Percentiles rank a stretch among this genome's conserved stretches.
Evolutionary conservation across 352 stramenopile genomes (phyloP).

Genomic region (Globisporangium lucens): DNA sequence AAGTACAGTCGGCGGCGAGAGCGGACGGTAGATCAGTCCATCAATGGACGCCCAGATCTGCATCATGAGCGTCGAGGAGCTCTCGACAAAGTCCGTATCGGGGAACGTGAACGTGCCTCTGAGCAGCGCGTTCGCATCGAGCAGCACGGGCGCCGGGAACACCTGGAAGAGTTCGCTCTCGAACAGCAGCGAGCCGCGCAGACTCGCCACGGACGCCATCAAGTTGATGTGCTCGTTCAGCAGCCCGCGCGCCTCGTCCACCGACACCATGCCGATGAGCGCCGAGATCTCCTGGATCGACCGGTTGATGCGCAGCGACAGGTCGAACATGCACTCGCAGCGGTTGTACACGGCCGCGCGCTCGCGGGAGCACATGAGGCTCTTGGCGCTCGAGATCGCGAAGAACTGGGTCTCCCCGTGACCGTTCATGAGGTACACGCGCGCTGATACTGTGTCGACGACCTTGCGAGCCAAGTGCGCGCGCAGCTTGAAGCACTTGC

Average conservation of each 20-base stretch:
- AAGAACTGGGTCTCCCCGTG: slow-evolving; percentile 72
- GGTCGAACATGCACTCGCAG: slow-evolving; percentile 85
- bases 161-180: slow-evolving; percentile 84
- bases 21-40: slow-evolving; percentile 70
- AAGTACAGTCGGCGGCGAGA: slow-evolving; percentile 66
- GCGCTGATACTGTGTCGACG: slow-evolving; percentile 51
- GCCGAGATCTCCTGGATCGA: slow-evolving; percentile 87
- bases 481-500: slow-evolving; percentile 64
- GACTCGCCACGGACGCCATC: slow-evolving; percentile 74
- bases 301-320: slow-evolving; percentile 83
- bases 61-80: slow-evolving; percentile 79
- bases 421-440: slow-evolving; percentile 85
- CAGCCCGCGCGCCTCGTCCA: slow-evolving; percentile 68
- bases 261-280: slow-evolving; percentile 75
- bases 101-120: slow-evolving; percentile 57
- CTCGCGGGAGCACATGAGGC: slow-evolving; percentile 78
- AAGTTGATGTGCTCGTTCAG: slow-evolving; percentile 86
- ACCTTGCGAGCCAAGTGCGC: slow-evolving; percentile 59
- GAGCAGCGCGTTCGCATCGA: slow-evolving; percentile 77
- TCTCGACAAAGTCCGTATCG: slow-evolving; percentile 50
- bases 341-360: slow-evolving; percentile 77
- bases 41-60: slow-evolving; percentile 84
- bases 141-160: slow-evolving; percentile 74
- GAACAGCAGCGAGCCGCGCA: slow-evolving; percentile 77
- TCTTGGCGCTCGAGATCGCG: slow-evolving; percentile 39